Base-by-base conservation (phyloP, 108 stramenopile species). In the Nitzschia palea region DNA sequence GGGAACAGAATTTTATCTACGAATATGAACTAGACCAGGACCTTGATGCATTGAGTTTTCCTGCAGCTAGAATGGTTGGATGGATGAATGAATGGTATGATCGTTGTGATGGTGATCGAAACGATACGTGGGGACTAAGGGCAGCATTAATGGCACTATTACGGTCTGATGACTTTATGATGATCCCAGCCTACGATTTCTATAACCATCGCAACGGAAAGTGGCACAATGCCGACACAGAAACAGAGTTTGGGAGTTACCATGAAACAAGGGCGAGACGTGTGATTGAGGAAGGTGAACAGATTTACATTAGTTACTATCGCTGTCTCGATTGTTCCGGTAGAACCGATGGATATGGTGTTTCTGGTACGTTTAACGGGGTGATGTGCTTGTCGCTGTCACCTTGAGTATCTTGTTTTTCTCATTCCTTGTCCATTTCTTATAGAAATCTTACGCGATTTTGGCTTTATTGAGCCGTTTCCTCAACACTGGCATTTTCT, bases 391-490 rank as follows among this genome's bases (percentile, higher is more conserved):
- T 31, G 55, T 22, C 18, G 65, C 30, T 78, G 20, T 82, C 79
- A 32, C 56, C 78, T 22, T 86, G 88, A 62, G 74, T 93, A 84
- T 62, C 89, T 64, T 72, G 88, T 85, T 9, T 93, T 87, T 67
- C 85, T 86, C 0, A 85, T 90, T 70, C 9, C 27, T 4, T 80
- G 67, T 65, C 87, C 91, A 50, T 87, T 51, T 86, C 83, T 58
- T 35, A 66, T 81, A 33, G 90, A 89, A 44, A 77, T 92, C 8
- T 74, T 92, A 18, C 60, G 77, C 14, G 77, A 85, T 45, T 92
- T 64, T 79, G 91, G 91, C 10, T 92, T 92, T 71, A 83, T 92
- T 2, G 91, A 92, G 65, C 26, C 31, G 17, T 81, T 72, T 67
- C 91, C 91, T 18, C 87, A 89, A 62, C 62, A 82, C 28, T 92